Evolutionary conservation across 306 rosid species (phyloP).

Genomic region (Amphicarpaea edgeworthii): DNA sequence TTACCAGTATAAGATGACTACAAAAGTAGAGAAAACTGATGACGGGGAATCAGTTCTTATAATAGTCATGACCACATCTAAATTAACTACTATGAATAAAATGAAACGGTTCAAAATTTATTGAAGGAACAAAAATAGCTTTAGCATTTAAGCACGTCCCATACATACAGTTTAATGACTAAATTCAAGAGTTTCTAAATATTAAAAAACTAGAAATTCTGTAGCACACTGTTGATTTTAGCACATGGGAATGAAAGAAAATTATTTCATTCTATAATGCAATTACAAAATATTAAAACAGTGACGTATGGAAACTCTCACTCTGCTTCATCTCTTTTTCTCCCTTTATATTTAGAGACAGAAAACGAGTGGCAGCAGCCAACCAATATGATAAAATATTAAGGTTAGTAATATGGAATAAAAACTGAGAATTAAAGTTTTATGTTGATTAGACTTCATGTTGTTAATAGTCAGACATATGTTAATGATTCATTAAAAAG

Average conservation of each 20-base stretch:
- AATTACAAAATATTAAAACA: background rate
- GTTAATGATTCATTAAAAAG: slow-evolving; percentile 14
- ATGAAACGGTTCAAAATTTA: background rate
- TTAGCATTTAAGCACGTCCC: slow-evolving; percentile 3
- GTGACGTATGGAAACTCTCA: background rate
- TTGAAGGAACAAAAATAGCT: background rate
- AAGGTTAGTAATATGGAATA: slow-evolving; percentile 4
- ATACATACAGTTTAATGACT: slow-evolving; percentile 5
- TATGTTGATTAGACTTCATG: background rate
- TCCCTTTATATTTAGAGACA: background rate
- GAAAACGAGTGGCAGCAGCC: slow-evolving; percentile 12
- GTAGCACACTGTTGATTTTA: background rate
- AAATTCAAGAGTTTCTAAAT: slow-evolving; percentile 17
- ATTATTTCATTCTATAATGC: slow-evolving; percentile 6
- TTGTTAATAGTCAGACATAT: background rate
- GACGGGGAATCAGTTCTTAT: slow-evolving; percentile 16
- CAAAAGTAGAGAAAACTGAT: slow-evolving; percentile 21
- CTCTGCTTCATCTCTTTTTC: background rate
- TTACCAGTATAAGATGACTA: slow-evolving; percentile 25
- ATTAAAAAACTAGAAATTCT: background rate
- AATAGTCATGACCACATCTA: slow-evolving; percentile 15
- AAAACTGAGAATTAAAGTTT: background rate
- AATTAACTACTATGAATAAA: background rate
- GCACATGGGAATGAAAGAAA: background rate
- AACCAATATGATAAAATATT: slow-evolving; percentile 7